Evolutionary conservation across 306 rosid species (phyloP).

Genomic region (Geum urbanum): DNA sequence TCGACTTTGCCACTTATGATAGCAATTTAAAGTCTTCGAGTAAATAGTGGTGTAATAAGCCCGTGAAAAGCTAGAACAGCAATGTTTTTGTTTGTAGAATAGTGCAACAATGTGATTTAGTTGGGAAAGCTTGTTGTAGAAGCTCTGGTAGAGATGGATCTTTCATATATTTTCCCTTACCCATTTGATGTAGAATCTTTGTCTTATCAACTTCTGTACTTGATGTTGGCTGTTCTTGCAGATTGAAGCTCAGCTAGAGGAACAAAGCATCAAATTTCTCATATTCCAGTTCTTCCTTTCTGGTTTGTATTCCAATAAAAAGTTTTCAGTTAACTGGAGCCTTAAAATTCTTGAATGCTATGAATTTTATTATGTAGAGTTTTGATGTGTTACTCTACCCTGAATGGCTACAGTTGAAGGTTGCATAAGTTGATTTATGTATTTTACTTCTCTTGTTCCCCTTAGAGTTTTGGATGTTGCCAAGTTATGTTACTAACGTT

Average conservation of each 20-base stretch:
- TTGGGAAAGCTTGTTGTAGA: too few relatives aligned
- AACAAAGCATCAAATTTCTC: slow-evolving; percentile 4
- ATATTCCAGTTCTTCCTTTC: slow-evolving; percentile 9
- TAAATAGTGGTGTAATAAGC: neutral
- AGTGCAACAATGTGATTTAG: neutral
- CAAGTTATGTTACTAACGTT: too few relatives aligned
- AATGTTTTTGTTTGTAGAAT: neutral
- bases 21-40: too few relatives aligned
- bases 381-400: neutral
- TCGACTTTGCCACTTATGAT: neutral
- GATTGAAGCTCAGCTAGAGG: slow-evolving; percentile 31
- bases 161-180: neutral
- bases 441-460: neutral
- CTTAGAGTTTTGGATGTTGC: neutral
- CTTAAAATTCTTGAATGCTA: slow-evolving; percentile 15
- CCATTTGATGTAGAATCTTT: neutral
- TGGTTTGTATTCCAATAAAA: slow-evolving; percentile 19
- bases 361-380: slow-evolving; percentile 11
- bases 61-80: neutral
- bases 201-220: slow-evolving; percentile 15
- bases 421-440: neutral
- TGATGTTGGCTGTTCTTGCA: slow-evolving; percentile 28
- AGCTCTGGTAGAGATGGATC: too few relatives aligned
- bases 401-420: slow-evolving; percentile 11
- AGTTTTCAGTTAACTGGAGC: slow-evolving; percentile 5